Base-by-base conservation (phyloP, 2,329 filamentous ascomycete genomes). In the Cladorrhinum sp. region DNA sequence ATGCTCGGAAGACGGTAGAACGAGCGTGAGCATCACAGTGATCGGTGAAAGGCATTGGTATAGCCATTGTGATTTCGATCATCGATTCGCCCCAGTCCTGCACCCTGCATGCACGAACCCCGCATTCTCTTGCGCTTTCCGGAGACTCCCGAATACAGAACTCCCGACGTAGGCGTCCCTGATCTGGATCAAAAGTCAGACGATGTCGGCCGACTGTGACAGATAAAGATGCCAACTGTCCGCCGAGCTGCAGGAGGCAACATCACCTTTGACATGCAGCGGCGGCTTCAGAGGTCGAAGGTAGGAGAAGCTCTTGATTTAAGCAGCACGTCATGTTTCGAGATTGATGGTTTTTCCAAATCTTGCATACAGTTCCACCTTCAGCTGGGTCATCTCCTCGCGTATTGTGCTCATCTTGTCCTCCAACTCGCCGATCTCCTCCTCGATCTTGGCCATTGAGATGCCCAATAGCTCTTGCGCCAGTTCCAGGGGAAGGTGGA, bases 331-430 rank as follows among this genome's bases (percentile, higher is more conserved):
- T 83, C 80, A 95, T 68, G 90, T 91, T 77, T 99, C 95, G 66
- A 98, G 81, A 77, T 99, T 99, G 81, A 99, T 99, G 74, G 93
- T 96, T 75, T 90, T 87, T 59, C 95, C 95, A 77, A 99, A 99
- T 64, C 96, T 86, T 32, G 92, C 93, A 77, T 99, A 99, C 63
- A 99, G 79, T 64, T 91, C 87, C 61, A 96, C 90, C 81, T 99
- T 99, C 65, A 99, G 81, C 74, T 90, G 82, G 64, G 86, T 85
- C 90, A 98, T 93, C 73, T 97, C 91, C 66, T 96, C 92, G 59
- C 88, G 88, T 56, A 96, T 82, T 2, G 81, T 81, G 58, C 83
- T 79, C 41, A 98, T 77, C 71, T 88, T 90, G 56, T 92, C 90
- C 75, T 97, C 92, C 58, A 97, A 77, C 62, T 77, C 81, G 20